Evolutionary conservation across 2,329 filamentous ascomycete genomes (phyloP).

Genomic region (Ophiostoma triangulosporum): DNA sequence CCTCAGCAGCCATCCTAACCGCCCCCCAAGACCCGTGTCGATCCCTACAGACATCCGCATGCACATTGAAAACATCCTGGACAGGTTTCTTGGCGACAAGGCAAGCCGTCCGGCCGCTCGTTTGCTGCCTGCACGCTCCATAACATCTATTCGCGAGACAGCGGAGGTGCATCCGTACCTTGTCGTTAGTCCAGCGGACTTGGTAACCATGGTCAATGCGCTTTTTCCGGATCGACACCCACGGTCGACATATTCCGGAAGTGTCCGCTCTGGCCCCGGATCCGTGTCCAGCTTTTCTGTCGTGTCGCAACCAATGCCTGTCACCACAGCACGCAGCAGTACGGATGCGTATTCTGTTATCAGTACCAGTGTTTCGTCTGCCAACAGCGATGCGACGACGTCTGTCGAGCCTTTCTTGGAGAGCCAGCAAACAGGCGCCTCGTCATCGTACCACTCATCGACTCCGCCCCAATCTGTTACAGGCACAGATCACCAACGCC

Average conservation of each 20-base stretch:
- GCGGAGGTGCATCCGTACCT: conserved; percentile 67
- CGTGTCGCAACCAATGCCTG: conserved; percentile 55
- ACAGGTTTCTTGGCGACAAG: conserved; percentile 44
- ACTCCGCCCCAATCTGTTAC: conserved; percentile 25
- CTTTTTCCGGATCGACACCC: conserved; percentile 67
- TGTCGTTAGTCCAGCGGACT: conserved; percentile 65
- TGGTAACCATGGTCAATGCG: conserved; percentile 67
- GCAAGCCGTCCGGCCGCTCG: conserved; percentile 38
- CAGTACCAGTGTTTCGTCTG: conserved; percentile 59
- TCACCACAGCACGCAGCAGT: conserved; percentile 39
- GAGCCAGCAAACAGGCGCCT: conserved; percentile 33
- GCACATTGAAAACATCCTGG: conserved; percentile 60
- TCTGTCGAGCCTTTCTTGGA: conserved; percentile 52
- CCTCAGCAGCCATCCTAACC: conserved; percentile 3
- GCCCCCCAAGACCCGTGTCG: conserved; percentile 32
- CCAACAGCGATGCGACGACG: conserved; percentile 55
- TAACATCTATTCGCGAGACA: conserved; percentile 62
- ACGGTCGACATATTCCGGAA: conserved; percentile 47
- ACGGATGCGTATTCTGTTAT: conserved; percentile 57
- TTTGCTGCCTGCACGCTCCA: conserved; percentile 56
- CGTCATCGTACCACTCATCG: conserved; percentile 38
- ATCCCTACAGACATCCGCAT: conserved; percentile 48
- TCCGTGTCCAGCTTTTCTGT: conserved; percentile 55
- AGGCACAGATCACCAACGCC: conserved; percentile 27
- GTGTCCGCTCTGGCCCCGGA: conserved; percentile 50